phyloP scores from a whole-genome alignment of 495 filamentous ascomycete species.

The Neurospora intermedia region DNA sequence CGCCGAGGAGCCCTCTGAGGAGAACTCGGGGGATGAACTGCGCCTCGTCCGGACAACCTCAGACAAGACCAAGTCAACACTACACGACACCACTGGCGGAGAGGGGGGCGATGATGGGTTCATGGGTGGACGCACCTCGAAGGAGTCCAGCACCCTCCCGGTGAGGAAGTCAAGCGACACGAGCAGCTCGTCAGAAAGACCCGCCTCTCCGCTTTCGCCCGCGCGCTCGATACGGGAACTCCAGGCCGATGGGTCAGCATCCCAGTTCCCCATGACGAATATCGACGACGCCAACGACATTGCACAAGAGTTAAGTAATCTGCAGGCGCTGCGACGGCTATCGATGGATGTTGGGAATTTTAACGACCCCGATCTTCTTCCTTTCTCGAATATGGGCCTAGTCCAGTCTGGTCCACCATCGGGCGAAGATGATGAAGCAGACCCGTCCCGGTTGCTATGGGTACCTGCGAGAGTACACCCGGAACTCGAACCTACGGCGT shows the following conservation, averaged over 20 bases:
- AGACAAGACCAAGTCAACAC: conserved; percentile 19
- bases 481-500: conserved; percentile 90
- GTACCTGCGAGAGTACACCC: conserved; percentile 91
- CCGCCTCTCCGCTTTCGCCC: conserved; percentile 44
- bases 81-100: not conserved
- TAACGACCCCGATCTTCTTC: conserved; percentile 87
- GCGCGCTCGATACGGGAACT: conserved; percentile 47
- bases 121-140: conserved; percentile 13
- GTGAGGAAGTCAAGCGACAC: conserved; percentile 35
- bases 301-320: conserved; percentile 86
- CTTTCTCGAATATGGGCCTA: conserved; percentile 52
- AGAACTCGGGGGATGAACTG: conserved; percentile 28
- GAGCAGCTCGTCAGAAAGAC: conserved; percentile 38
- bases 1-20: conserved; percentile 17
- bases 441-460: conserved; percentile 85
- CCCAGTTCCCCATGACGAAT: conserved; percentile 77
- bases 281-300: conserved; percentile 90
- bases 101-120: conserved; percentile 3
- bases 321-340: conserved; percentile 91
- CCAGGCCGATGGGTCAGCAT: conserved; percentile 53
- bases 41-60: conserved; percentile 34
- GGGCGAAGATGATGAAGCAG: conserved; percentile 71
- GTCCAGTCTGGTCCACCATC: conserved; percentile 64
- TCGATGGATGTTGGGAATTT: conserved; percentile 93
- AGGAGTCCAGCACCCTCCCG: conserved; percentile 30